These are phyloP conservation scores for Phytopythium sindhum DNA, from an alignment of 352 stramenopile genomes.

Conservation along the genomic window DNA sequence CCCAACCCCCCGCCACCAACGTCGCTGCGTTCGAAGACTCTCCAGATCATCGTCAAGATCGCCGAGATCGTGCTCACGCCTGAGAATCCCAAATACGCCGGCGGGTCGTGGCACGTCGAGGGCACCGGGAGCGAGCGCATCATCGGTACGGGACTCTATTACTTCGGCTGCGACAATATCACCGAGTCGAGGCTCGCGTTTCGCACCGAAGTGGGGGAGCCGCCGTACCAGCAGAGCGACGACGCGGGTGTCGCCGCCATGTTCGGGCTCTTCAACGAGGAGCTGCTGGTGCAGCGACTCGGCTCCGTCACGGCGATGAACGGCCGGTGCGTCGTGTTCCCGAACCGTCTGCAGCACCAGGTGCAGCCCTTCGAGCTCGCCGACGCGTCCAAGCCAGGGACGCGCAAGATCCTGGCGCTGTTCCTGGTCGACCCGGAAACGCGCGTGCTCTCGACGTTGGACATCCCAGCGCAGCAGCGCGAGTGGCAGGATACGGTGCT, in stretches of 20 bases:
- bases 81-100: conserved; percentile 29
- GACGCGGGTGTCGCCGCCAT: conserved; percentile 21
- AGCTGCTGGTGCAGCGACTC: conserved; percentile 19
- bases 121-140: conserved; percentile 39
- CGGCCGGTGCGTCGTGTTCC: conserved; percentile 33
- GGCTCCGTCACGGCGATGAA: conserved; percentile 19
- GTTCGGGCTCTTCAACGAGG: conserved; percentile 23
- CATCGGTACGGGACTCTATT: conserved; percentile 43
- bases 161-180: conserved; percentile 50
- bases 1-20: not conserved
- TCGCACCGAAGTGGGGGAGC: conserved; percentile 23
- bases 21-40: conserved; percentile 16
- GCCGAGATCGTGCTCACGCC: conserved; percentile 45
- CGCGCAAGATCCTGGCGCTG: conserved; percentile 44
- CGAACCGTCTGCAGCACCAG: conserved; percentile 40
- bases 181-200: conserved; percentile 37
- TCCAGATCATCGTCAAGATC: conserved; percentile 52
- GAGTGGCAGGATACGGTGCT: conserved; percentile 23
- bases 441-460: conserved; percentile 25
- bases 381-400: conserved; percentile 24
- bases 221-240: conserved; percentile 28
- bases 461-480: conserved; percentile 38
- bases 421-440: conserved; percentile 39
- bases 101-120: conserved; percentile 50
- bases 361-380: conserved; percentile 43